A percentile compares a stretch with the other conserved stretches of the same genome.
phyloP scores from a whole-genome alignment of 164 flowering plant species.

The Magnolia changhungtana region DNA sequence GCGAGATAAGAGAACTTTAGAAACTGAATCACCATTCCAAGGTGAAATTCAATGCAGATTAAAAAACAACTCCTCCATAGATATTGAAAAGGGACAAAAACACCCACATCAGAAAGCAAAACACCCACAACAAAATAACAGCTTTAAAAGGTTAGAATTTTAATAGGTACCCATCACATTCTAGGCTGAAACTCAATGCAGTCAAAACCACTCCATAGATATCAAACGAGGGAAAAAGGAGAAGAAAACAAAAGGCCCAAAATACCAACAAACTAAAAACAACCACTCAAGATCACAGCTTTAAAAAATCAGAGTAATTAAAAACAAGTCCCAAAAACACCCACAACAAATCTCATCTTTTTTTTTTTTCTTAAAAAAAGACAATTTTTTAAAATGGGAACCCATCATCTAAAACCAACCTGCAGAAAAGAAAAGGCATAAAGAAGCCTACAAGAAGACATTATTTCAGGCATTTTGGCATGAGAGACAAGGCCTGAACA shows the following conservation, averaged over 20 bases:
- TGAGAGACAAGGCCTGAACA: conserved; percentile 31
- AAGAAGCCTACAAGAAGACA: conserved; percentile 9
- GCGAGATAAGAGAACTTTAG: not conserved
- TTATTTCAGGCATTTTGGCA: conserved; percentile 26
- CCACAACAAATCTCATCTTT: not conserved
- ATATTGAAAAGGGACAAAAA: not conserved
- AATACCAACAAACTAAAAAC: not conserved
- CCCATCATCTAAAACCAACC: not conserved
- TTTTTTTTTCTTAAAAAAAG: too few relatives aligned
- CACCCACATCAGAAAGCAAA: not conserved
- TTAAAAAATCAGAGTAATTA: not conserved
- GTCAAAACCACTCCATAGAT: not conserved
- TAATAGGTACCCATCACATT: not conserved
- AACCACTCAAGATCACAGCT: not conserved
- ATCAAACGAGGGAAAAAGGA: not conserved
- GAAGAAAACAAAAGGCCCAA: not conserved
- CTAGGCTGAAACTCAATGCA: not conserved
- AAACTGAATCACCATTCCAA: not conserved
- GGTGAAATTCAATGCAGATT: too few relatives aligned
- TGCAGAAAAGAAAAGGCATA: not conserved
- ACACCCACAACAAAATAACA: not conserved
- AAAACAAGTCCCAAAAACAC: not conserved
- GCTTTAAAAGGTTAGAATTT: not conserved
- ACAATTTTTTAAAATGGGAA: not conserved
- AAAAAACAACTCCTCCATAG: not conserved